phyloP scores from a whole-genome alignment of 2,329 filamentous ascomycete species.

The Pestalotiopsis sp. region DNA sequence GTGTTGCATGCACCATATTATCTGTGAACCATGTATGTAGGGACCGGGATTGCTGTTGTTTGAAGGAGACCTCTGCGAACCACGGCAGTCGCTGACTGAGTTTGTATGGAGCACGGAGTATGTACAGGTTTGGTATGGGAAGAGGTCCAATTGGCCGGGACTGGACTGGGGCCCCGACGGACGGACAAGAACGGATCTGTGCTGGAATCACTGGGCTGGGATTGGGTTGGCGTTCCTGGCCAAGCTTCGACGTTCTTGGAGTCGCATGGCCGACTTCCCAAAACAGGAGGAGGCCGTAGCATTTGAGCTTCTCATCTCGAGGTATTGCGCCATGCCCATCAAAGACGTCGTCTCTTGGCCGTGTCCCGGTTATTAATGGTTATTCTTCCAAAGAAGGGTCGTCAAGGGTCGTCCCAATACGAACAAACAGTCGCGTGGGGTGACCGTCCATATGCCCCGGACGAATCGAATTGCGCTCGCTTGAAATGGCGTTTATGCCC shows the following conservation, averaged over 20 bases:
- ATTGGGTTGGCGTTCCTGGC: background rate
- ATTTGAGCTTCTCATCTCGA: constrained; percentile 1
- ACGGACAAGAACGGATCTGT: no score
- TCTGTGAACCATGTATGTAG: background rate
- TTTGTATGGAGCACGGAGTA: background rate
- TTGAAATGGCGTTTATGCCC: constrained; percentile 5
- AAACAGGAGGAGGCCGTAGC: constrained; percentile 3
- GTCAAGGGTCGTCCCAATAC: background rate
- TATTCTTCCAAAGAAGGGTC: background rate
- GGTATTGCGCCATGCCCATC: background rate
- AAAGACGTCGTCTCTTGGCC: background rate
- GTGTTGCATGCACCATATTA: background rate
- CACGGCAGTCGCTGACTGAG: background rate
- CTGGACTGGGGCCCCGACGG: background rate
- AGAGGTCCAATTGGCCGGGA: background rate
- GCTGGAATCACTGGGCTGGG: background rate
- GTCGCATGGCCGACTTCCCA: background rate
- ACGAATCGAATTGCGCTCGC: constrained; percentile 3
- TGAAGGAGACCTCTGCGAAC: background rate
- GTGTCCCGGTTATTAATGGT: background rate
- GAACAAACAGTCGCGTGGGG: background rate
- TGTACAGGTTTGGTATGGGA: background rate
- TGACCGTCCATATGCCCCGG: background rate
- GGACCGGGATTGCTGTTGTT: background rate
- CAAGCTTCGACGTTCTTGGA: background rate